Base-by-base conservation (phyloP, 2,329 filamentous ascomycete genomes). In the Trichoderma sp. region DNA sequence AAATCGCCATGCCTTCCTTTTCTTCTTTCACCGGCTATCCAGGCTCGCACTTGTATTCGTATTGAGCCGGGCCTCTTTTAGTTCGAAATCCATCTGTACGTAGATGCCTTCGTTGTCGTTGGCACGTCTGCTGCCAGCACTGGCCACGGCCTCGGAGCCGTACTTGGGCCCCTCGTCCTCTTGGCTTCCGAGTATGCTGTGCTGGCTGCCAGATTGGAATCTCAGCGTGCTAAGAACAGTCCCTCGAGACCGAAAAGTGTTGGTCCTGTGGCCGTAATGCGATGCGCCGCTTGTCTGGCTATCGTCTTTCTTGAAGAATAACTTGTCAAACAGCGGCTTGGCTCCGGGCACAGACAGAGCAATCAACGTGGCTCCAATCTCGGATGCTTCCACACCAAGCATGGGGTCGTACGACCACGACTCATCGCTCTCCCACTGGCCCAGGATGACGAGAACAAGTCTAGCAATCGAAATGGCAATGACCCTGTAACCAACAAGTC, bases 401-500 rank as follows among this genome's bases (percentile, higher is more conserved):
- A 85, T 80, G 0, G 83, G 81, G 63, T 84, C 80, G 71, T 86
- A 86, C 27, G 78, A 76, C 84, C 84, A 86, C 17, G 82, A 84
- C 74, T 77, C 77, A 71, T 85, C 84, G 2, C 75, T 67, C 32
- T 81, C 75, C 81, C 80, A 82, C 64, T 84, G 82, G 0, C 83
- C 83, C 27, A 76, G 71, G 48, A 84, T 80, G 1, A 85, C 83
- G 17, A 86, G 78, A 32, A 80, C 78, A 25, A 84, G 74, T 5
- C 84, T 81, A 15, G 81, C 73, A 17, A 81, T 76, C 2, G 83
- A 85, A 29, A 85, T 84, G 6, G 77, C 78, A 65, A 85, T 79
- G 22, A 85, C 84, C 10, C 83, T 84, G 54, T n/a, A 17, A 17
- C 1, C 1, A 5, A 35, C 27, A 6, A 15, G 25, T 64, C 5